Base-by-base conservation (phyloP, 108 stramenopile species). In the Asterionellopsis glacialis region DNA sequence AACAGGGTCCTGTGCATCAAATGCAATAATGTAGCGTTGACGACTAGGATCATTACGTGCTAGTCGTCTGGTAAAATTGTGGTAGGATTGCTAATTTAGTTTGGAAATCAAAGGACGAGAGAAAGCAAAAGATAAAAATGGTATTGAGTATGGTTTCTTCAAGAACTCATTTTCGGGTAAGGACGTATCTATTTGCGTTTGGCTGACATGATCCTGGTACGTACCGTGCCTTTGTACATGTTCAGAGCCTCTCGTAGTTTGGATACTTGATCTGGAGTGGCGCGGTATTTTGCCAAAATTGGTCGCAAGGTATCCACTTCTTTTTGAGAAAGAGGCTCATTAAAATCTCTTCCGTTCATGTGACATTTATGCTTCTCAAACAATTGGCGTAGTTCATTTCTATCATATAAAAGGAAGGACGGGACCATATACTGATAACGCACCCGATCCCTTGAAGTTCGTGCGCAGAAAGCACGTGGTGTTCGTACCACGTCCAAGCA, bases 391-490 rank as follows among this genome's bases (percentile, higher is more conserved):
- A 84, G 47, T 40, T 80, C 77, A 41, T 84, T 76, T 48, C 61
- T 41, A 5, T 73, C 55, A 13, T 73, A 73, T 40, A 96, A 55
- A 58, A 89, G 21, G 67, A 79, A 96, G 26, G 92, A 86, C 21
- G 99, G 99, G 50, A 99, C 77, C 83, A 98, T 93, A 80, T 99
- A 99, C 67, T 95, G 91, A 79, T 99, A 99, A 33, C 94, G 69
- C 9, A 98, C 92, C 47, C 77, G 80, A 60, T 88, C 88, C 68
- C 96, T 82, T 59, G 79, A 77, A 0, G 88, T 95, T 54, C 93
- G 91, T 41, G 96, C 89, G 68, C 96, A 94, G 68, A 99, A 98
- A 38, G 63, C 66, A 55, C 90, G 82, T 16, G 87, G 85, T 0
- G 83, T 78, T 27, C 95, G 87, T 38, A 73, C 66, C 28, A 98